A percentile compares a stretch with the other conserved stretches of the same genome.
Evolutionary conservation across 345 rosid genomes (phyloP).

Genomic region (Eucalyptus regnans): DNA sequence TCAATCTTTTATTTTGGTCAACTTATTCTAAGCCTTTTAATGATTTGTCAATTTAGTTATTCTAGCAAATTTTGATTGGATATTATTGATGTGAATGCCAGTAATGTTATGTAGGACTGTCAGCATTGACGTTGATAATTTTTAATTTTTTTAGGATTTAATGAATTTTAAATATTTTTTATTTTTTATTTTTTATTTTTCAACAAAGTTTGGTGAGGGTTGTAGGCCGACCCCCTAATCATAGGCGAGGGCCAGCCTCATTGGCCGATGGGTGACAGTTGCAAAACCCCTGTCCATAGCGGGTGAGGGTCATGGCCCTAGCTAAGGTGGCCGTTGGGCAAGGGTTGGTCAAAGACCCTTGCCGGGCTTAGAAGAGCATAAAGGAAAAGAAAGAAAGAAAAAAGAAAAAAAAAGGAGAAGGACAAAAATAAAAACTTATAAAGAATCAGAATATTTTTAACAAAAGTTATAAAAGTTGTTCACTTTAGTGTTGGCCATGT

Average conservation of each 20-base stretch:
- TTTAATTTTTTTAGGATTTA: no score
- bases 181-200: no score
- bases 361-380: rapidly evolving
- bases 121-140: rapidly evolving
- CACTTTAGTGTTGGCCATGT: background rate
- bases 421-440: no score
- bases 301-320: no score
- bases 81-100: no score
- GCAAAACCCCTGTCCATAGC: rapidly evolving
- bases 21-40: background rate
- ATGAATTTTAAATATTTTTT: no score
- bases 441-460: background rate
- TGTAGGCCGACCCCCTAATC: background rate
- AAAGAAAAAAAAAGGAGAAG: no score
- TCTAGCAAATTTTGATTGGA: background rate
- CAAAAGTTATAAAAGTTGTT: no score
- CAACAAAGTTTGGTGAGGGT: background rate
- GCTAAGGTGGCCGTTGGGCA: background rate
- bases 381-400: no score
- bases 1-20: no score
- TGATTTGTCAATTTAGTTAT: background rate
- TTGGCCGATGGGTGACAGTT: no score
- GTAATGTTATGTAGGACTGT: rapidly evolving
- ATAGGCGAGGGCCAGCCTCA: rapidly evolving
- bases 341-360: background rate